A percentile compares a stretch with the other conserved stretches of the same genome.
phyloP scores from a whole-genome alignment of 345 rosid species.

The Lepidium africanum region DNA sequence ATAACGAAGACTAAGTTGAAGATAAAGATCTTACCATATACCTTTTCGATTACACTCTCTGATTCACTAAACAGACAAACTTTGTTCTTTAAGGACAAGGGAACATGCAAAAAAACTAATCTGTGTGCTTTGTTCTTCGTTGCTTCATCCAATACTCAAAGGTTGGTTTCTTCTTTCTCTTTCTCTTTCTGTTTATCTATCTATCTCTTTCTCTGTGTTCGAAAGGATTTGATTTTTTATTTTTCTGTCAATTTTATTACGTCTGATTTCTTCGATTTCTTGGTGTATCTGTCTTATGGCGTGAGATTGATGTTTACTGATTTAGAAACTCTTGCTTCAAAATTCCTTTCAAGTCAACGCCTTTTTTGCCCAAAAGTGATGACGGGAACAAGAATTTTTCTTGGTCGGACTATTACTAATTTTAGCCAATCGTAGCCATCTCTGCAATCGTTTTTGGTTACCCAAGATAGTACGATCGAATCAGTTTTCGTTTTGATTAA shows the following conservation, averaged over 20 bases:
- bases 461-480: constrained; percentile 23
- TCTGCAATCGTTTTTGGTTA: constrained; percentile 12
- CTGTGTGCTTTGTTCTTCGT: not conserved
- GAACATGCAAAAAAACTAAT: constrained; percentile 23
- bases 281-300: constrained; percentile 17
- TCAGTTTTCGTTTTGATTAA: not conserved
- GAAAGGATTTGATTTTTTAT: not conserved
- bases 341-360: constrained; percentile 24
- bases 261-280: not conserved
- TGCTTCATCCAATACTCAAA: not conserved
- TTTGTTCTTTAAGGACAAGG: constrained; percentile 3
- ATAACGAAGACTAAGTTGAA: not conserved
- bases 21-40: not conserved
- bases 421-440: constrained; percentile 11
- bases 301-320: constrained; percentile 26
- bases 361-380: constrained; percentile 21
- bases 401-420: constrained; percentile 29
- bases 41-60: not conserved
- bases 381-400: not conserved
- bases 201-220: not conserved
- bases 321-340: not conserved
- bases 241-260: not conserved
- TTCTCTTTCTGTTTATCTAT: not conserved
- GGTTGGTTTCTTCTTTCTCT: not conserved
- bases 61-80: constrained; percentile 8